Evolutionary conservation across 176 grass and related monocot genomes (phyloP).

Genomic region (Musa beccarii): DNA sequence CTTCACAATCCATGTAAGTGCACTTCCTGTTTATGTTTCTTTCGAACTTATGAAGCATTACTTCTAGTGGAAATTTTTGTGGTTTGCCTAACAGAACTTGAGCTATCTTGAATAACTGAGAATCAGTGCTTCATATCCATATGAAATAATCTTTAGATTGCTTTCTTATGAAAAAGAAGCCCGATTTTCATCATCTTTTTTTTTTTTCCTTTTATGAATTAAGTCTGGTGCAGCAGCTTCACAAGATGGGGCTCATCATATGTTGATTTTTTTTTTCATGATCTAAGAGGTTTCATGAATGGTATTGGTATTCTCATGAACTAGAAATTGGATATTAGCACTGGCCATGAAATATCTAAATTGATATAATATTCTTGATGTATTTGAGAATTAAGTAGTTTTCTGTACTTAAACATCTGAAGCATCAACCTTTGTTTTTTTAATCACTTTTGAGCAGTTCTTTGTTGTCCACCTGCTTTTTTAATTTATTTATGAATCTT

Average conservation of each 20-base stretch:
- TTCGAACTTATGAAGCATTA: background rate
- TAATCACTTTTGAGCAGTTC: no score
- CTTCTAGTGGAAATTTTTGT: background rate
- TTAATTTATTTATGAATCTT: no score
- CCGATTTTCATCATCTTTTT: background rate
- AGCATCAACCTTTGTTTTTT: no score
- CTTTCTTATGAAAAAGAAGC: background rate
- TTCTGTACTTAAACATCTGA: no score
- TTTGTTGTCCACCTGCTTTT: no score
- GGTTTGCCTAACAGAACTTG: no score
- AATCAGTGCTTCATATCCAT: background rate
- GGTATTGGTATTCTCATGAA: no score
- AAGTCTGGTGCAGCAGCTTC: background rate
- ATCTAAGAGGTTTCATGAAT: background rate
- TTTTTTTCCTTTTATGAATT: background rate
- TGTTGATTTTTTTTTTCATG: background rate
- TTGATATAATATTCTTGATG: no score
- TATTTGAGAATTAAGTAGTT: no score
- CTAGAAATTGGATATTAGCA: no score
- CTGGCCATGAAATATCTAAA: no score
- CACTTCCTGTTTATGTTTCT: slow-evolving; percentile 1
- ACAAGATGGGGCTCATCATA: background rate
- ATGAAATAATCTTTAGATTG: no score
- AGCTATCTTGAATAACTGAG: background rate
- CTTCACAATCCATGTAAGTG: slow-evolving; percentile 78